Conservation (phyloP, 2,329 filamentous ascomycete genomes). For the Trichoderma sp. region DNA sequence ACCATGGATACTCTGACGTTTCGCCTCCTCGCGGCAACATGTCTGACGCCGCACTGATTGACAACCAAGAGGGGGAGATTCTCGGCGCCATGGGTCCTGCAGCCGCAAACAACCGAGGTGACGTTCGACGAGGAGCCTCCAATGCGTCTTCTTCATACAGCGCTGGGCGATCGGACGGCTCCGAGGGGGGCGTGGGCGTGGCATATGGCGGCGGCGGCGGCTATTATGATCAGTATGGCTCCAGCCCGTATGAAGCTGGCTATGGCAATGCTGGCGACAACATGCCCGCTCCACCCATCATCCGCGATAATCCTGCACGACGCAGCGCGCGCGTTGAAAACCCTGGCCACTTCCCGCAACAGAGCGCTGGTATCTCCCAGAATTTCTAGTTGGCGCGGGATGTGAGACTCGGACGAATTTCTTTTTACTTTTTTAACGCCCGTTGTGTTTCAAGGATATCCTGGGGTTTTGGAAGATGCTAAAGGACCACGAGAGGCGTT, state of each 20-base stretch:
- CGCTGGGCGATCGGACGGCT: conserved; percentile 71
- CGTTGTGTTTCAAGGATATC: conserved; percentile 20
- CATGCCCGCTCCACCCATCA: conserved; percentile 70
- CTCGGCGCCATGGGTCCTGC: conserved; percentile 80
- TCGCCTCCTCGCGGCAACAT: conserved; percentile 67
- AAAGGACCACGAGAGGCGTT: conserved; percentile 22
- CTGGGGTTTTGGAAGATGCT: conserved; percentile 11
- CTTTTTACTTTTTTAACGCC: conserved; percentile 3
- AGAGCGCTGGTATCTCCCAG: conserved; percentile 93
- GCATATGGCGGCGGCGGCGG: conserved; percentile 52
- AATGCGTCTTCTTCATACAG: conserved; percentile 98
- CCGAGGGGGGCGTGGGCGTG: conserved; percentile 54
- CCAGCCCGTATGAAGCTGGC: conserved; percentile 57
- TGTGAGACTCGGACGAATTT: conserved; percentile 14
- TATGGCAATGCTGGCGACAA: conserved; percentile 46
- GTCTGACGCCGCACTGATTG: conserved; percentile 66
- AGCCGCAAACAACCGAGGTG: conserved; percentile 66
- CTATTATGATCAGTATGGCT: conserved; percentile 64
- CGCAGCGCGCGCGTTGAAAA: conserved; percentile 95
- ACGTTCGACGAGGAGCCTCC: conserved; percentile 85
- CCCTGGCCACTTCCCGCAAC: conserved; percentile 84
- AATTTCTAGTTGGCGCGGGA: conserved; percentile 71
- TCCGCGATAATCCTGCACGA: conserved; percentile 88
- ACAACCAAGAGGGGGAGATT: conserved; percentile 75
- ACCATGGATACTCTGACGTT: conserved; percentile 72